These are phyloP conservation scores for Buddleja alternifolia DNA, from an alignment of 257 asterid species.

Conservation along the genomic window DNA sequence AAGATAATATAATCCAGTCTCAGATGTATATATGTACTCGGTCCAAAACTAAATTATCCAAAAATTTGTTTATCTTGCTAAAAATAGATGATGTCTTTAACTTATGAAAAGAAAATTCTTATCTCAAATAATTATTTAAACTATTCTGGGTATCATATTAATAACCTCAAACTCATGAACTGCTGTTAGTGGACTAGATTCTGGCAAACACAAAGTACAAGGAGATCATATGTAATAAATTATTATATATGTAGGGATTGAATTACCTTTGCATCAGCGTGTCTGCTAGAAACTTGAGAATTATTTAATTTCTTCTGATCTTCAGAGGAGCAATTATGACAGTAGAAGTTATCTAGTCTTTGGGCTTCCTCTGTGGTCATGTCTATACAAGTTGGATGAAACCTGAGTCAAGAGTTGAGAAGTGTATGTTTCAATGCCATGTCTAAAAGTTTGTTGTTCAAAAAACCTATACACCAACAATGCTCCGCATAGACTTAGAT, in stretches of 20 bases:
- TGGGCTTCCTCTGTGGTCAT: constrained; percentile 79
- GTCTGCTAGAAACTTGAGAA: constrained; percentile 64
- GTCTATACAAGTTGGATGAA: constrained; percentile 81
- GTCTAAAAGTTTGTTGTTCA: constrained; percentile 9
- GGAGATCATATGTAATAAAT: constrained; percentile 16
- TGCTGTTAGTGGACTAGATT: constrained; percentile 5
- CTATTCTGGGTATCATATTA: background rate
- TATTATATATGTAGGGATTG: background rate
- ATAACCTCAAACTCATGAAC: constrained; percentile 7
- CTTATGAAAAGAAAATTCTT: background rate
- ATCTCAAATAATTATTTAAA: background rate
- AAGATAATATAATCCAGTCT: constrained; percentile 2
- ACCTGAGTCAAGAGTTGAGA: constrained; percentile 57
- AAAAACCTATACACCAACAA: background rate
- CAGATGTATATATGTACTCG: background rate
- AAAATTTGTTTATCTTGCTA: background rate
- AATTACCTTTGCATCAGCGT: constrained; percentile 66
- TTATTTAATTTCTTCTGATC: constrained; percentile 59
- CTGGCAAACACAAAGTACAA: background rate
- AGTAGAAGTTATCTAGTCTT: constrained; percentile 71
- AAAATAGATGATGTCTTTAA: background rate
- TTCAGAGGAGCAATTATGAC: constrained; percentile 72
- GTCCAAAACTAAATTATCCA: background rate
- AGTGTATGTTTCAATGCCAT: constrained; percentile 13
- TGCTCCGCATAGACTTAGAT: background rate